Evolutionary conservation across 2,329 filamentous ascomycete genomes (phyloP).

Genomic region (Dactylonectria macrodidyma): DNA sequence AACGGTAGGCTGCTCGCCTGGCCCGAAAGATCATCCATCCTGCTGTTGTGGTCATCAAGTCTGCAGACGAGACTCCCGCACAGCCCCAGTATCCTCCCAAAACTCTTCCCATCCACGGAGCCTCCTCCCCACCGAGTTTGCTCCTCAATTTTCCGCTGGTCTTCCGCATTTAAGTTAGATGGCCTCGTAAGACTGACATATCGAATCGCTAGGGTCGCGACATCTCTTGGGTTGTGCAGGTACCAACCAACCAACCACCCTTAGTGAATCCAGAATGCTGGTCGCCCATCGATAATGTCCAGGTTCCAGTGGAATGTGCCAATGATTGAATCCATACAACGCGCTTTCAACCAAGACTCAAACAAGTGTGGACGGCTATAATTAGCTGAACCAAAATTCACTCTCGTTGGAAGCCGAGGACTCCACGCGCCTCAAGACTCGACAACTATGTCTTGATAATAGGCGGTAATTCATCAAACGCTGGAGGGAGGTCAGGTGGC

Average conservation of each 20-base stretch:
- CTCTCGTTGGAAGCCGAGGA: not conserved
- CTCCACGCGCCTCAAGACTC: constrained; percentile 4
- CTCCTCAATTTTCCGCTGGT: constrained; percentile 30
- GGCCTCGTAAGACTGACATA: not conserved
- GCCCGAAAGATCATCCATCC: constrained; percentile 12
- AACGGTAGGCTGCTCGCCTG: constrained; percentile 10
- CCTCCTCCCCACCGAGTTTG: constrained; percentile 48
- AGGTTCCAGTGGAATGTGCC: not conserved
- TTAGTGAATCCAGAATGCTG: constrained; percentile 13
- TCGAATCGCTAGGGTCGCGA: not conserved
- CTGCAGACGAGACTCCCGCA: constrained; percentile 2
- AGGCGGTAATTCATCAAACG: constrained; percentile 27
- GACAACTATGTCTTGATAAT: constrained; percentile 34
- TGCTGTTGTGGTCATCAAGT: constrained; percentile 4
- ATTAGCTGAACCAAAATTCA: not conserved
- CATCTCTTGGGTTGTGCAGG: not conserved
- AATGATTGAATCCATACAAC: not conserved
- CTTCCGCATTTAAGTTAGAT: constrained; percentile 7
- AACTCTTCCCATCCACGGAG: constrained; percentile 30
- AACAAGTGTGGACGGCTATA: not conserved
- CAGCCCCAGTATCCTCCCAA: constrained; percentile 1
- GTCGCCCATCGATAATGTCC: constrained; percentile 1
- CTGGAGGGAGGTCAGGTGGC: constrained; percentile 31
- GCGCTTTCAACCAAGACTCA: constrained; percentile 7
- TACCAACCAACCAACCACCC: constrained; percentile 3